Conservation (phyloP, 225 moss, liverwort and hornwort species). For the Asterella californica region DNA sequence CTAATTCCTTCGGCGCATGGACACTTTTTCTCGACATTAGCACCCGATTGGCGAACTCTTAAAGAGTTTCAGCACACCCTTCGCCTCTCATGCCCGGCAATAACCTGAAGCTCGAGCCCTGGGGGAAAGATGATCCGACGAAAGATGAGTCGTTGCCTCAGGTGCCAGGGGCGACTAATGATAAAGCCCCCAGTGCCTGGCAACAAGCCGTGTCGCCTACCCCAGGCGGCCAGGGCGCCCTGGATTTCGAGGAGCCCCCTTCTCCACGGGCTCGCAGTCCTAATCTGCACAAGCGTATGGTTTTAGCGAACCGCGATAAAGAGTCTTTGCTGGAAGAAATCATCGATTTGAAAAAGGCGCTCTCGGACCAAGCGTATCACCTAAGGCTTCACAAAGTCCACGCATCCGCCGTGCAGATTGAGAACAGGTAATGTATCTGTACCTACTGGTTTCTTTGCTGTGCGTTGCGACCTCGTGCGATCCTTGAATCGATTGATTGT, state of each 20-base stretch:
- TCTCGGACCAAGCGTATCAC: slow-evolving; percentile 53
- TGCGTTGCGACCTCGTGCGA: too few relatives aligned
- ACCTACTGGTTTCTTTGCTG: too few relatives aligned
- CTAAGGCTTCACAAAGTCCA: slow-evolving; percentile 55
- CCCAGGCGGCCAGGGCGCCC: slow-evolving; percentile 25
- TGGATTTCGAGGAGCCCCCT: slow-evolving; percentile 35
- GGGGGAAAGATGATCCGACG: slow-evolving; percentile 25
- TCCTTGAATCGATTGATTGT: not conserved
- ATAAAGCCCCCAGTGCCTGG: slow-evolving; percentile 21
- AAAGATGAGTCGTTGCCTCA: slow-evolving; percentile 40
- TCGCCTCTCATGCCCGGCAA: slow-evolving; percentile 36
- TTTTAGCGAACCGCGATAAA: slow-evolving; percentile 51
- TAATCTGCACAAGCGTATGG: slow-evolving; percentile 39
- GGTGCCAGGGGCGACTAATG: slow-evolving; percentile 28
- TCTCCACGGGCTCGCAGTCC: slow-evolving; percentile 24
- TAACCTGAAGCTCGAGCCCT: slow-evolving; percentile 43
- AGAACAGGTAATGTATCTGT: slow-evolving; percentile 40
- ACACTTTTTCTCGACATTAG: not conserved
- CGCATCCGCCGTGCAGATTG: slow-evolving; percentile 49
- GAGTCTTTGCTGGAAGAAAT: slow-evolving; percentile 58
- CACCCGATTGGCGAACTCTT: not conserved
- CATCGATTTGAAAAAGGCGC: slow-evolving; percentile 50
- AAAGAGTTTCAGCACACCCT: not conserved
- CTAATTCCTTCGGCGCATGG: not conserved
- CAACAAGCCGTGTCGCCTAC: slow-evolving; percentile 24